Base-by-base conservation (phyloP, 192 early-diverging fungal species). In the Mortierella claussenii region DNA sequence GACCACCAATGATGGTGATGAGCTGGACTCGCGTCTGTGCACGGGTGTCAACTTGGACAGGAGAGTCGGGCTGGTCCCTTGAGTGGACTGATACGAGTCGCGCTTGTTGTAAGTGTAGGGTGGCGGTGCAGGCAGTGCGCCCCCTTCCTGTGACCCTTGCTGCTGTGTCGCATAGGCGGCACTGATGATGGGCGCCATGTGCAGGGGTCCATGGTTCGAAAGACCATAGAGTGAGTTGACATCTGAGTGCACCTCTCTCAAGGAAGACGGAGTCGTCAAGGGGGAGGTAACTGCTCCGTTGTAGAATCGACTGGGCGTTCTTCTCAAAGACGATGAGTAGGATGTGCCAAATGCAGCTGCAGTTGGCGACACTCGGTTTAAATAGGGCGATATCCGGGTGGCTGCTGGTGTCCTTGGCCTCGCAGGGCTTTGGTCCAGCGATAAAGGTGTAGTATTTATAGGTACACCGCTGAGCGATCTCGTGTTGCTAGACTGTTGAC, bases 321-420 rank as follows among this genome's bases (percentile, higher is more conserved):
- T 49, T 49, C 53, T 42, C 24, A 67, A 8, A 2, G 73, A 62
- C 13, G 73, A 67, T 3, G 73, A 55, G 32, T 62, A 76, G 0
- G 73, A 76, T 9, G 58, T 56, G 17, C 64, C 73, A 56, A 62
- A 67, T 21, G 59, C 37, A 17, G 52, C 34, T 1, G 58, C 27
- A 6, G 73, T 76, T 20, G 73, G 73, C 1, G 73, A 76, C 9
- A 67, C 59, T 42, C 73, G 64, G 18, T 76, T 76, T 11, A 76
- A 52, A n/a, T 76, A 76, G 1, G 73, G 73, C 23, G 73, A 76
- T 55, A 76, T 62, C 40, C 59, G 54, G 5, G 73, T 59, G 1
- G 57, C 60, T 5, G 68, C 40, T 30, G 73, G 73, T n/a, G 73
- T 67, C 36, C 73, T 37, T 42, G 73, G 44, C 17, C 60, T 42